Evolutionary conservation across 2,329 filamentous ascomycete genomes (phyloP), one percentile per base, ranked within the genome.

Genomic region (Claviceps fusiformis): DNA sequence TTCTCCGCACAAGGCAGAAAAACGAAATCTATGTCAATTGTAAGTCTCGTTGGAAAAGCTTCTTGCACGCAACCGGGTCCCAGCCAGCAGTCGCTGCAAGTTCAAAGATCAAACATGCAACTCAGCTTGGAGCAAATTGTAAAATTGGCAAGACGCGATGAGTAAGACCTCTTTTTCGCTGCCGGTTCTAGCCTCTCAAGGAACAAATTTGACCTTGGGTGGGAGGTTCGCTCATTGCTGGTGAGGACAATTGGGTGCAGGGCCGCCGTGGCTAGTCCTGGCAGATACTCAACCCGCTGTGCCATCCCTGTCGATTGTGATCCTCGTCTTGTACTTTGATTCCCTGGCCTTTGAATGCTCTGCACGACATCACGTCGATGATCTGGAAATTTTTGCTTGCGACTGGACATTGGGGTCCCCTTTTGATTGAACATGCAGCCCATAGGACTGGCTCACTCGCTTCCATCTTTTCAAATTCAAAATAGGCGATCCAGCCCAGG

Each of bases 1-100:
- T 55, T 55, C 50, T 52, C 54, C 27, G 50, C 54, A 55, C 37
- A 44, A 41, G n/a, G 17, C 33, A 24, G 50, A 31, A 50, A 33
- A 24, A 13, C 19, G 10, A 46, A 19, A 44, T 5, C 27, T 11
- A 33, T n/a, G n/a, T n/a, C n/a, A n/a, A n/a, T n/a, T n/a, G n/a
- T n/a, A n/a, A n/a, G n/a, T n/a, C n/a, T n/a, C n/a, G n/a, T n/a
- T n/a, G n/a, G 17, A 45, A 24, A 27, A 27, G 43, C 19, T 33
- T 37, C 48, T 50, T 13, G 29, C 48, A 13, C 37, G 45, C 24
- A 46, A 33, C 24, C n/a, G n/a, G 35, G 35, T 41, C 53, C 53
- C 19, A 48, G 37, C 50, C 45, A 43, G 24, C 31, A 19, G 47
- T 9, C 47, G 37, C 47, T 55, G 31, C 53, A 55, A 24, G 11